Evolutionary conservation across 306 rosid species (phyloP).

Genomic region (Astragalus membranaceus): DNA sequence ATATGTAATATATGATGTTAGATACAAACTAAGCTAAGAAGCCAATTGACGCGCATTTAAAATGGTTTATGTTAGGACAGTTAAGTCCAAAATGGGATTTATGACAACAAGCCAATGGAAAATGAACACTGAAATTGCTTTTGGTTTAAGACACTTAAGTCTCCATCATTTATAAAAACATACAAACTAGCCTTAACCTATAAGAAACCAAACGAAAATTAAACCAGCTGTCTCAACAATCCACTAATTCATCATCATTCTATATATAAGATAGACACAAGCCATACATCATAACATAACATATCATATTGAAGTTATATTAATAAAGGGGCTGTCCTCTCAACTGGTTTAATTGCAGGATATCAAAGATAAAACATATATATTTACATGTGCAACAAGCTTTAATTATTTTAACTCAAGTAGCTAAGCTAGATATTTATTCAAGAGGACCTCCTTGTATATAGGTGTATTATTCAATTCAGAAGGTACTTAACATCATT

Average conservation of each 20-base stretch:
- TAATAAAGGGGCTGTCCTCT: not conserved
- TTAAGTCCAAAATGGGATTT: not conserved
- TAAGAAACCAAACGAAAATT: not conserved
- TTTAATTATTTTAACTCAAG: no score
- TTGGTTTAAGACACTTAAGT: not conserved
- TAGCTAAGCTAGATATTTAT: no score
- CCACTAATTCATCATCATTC: not conserved
- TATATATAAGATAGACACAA: not conserved
- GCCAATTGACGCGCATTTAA: not conserved
- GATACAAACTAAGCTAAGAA: not conserved
- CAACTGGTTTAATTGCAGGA: not conserved
- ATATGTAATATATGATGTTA: no score
- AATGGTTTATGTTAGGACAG: not conserved
- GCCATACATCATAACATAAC: not conserved
- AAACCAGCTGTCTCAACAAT: not conserved
- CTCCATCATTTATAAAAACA: not conserved
- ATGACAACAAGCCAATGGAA: not conserved
- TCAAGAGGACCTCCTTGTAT: not conserved
- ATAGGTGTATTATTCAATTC: not conserved
- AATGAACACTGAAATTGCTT: not conserved
- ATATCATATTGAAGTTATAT: not conserved
- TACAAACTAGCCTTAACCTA: not conserved
- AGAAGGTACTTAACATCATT: no score
- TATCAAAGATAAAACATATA: not conserved
- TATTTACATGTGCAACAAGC: not conserved